These are phyloP conservation scores for Odontarrhena argentea DNA, from an alignment of 345 rosid species.

Conservation along the genomic window DNA sequence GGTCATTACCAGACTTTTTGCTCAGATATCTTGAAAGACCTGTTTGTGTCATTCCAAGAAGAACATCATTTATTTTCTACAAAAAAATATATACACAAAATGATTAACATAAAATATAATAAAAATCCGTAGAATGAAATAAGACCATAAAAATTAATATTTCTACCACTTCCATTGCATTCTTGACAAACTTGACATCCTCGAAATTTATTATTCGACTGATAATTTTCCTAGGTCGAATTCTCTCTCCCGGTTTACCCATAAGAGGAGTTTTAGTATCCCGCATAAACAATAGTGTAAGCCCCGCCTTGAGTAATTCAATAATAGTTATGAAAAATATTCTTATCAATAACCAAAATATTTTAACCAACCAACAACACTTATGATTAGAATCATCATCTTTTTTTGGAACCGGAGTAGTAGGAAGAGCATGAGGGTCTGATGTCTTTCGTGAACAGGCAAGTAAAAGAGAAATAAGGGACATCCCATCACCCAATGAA, in stretches of 20 bases:
- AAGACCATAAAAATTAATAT: background rate
- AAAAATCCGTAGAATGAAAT: background rate
- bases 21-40: slow-evolving; percentile 58
- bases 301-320: slow-evolving; percentile 43
- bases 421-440: slow-evolving; percentile 60
- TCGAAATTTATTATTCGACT: slow-evolving; percentile 49
- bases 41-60: slow-evolving; percentile 63
- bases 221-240: slow-evolving; percentile 40
- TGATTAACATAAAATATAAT: background rate
- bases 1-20: slow-evolving; percentile 48
- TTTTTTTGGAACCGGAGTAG: slow-evolving; percentile 40
- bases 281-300: slow-evolving; percentile 45
- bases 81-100: slow-evolving; percentile 23
- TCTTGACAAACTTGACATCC: slow-evolving; percentile 53
- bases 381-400: background rate
- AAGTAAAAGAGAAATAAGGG: slow-evolving; percentile 59
- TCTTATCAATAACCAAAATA: slow-evolving; percentile 44
- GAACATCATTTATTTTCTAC: slow-evolving; percentile 71
- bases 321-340: slow-evolving; percentile 48
- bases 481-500: slow-evolving; percentile 57
- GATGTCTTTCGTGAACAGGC: slow-evolving; percentile 54
- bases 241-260: slow-evolving; percentile 1
- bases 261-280: slow-evolving; percentile 54
- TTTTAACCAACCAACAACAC: slow-evolving; percentile 42
- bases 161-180: slow-evolving; percentile 30